Conservation (phyloP, 2,329 filamentous ascomycete genomes). For the Ceratocystis huliohia region DNA sequence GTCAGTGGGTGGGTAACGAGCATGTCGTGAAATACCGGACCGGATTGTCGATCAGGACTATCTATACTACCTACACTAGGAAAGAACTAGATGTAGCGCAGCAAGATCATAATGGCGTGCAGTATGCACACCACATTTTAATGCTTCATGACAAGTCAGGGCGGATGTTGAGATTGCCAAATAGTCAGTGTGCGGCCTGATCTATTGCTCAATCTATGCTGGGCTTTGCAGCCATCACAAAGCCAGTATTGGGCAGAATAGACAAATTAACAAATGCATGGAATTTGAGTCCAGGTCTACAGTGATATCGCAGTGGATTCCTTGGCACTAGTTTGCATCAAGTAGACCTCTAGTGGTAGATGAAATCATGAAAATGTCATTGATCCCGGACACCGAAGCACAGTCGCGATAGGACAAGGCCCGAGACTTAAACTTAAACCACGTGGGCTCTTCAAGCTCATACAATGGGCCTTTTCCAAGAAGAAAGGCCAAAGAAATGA, state of each 20-base stretch:
- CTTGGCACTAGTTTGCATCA: not conserved
- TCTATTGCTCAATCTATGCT: too few relatives aligned
- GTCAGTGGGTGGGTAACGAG: too few relatives aligned
- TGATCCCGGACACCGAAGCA: not conserved
- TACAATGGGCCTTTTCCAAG: not conserved
- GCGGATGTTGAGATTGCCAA: too few relatives aligned
- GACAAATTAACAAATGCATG: not conserved
- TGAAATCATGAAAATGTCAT: not conserved
- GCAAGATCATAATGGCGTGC: not conserved
- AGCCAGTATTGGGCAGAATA: too few relatives aligned
- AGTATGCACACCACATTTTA: too few relatives aligned
- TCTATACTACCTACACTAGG: not conserved
- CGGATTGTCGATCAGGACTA: not conserved
- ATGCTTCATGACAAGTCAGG: too few relatives aligned
- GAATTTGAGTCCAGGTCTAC: not conserved
- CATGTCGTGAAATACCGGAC: not conserved
- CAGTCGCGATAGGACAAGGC: not conserved
- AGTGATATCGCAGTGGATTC: too few relatives aligned
- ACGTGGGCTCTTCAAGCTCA: conserved; percentile 6
- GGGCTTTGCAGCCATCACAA: too few relatives aligned
- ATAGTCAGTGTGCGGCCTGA: too few relatives aligned
- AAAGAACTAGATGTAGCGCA: not conserved
- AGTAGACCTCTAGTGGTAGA: not conserved
- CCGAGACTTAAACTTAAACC: not conserved
- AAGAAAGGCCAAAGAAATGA: not conserved